A percentile compares a stretch with the other conserved stretches of the same genome.
Evolutionary conservation across 441 rosid species (phyloP).

Genomic region (Jatropha multifida): DNA sequence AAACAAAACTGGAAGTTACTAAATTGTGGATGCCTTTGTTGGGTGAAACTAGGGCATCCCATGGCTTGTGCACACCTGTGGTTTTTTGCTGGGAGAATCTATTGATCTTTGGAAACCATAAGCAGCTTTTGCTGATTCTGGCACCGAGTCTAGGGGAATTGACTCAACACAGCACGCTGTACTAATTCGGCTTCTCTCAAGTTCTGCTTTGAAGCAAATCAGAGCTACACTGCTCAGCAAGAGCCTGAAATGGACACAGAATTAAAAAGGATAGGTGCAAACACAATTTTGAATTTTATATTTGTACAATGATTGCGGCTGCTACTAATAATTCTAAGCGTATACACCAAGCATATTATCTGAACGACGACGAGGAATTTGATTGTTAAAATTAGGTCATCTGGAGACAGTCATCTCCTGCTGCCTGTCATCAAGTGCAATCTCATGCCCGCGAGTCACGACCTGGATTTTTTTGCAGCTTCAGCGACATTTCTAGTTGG

Average conservation of each 20-base stretch:
- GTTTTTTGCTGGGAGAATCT: slow-evolving; percentile 76
- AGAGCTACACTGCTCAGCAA: slow-evolving; percentile 76
- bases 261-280: background rate
- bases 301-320: background rate
- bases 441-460: slow-evolving; percentile 94
- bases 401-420: slow-evolving; percentile 77
- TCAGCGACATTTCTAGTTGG: slow-evolving; percentile 75
- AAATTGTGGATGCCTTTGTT: slow-evolving; percentile 59
- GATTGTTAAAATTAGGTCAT: slow-evolving; percentile 77
- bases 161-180: slow-evolving; percentile 88
- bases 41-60: slow-evolving; percentile 60
- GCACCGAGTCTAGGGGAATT: slow-evolving; percentile 58
- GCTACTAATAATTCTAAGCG: background rate
- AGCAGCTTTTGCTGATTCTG: slow-evolving; percentile 67
- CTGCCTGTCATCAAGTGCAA: slow-evolving; percentile 73
- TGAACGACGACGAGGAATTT: background rate
- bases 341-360: background rate
- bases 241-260: slow-evolving; percentile 48
- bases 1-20: slow-evolving; percentile 11
- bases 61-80: slow-evolving; percentile 51
- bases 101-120: slow-evolving; percentile 55
- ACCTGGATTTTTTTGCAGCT: slow-evolving; percentile 62
- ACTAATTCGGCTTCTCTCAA: slow-evolving; percentile 88
- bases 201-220: slow-evolving; percentile 78
- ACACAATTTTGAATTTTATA: background rate